phyloP scores from a whole-genome alignment of 768 basidiomycete genomes.

The Suillus plorans region DNA sequence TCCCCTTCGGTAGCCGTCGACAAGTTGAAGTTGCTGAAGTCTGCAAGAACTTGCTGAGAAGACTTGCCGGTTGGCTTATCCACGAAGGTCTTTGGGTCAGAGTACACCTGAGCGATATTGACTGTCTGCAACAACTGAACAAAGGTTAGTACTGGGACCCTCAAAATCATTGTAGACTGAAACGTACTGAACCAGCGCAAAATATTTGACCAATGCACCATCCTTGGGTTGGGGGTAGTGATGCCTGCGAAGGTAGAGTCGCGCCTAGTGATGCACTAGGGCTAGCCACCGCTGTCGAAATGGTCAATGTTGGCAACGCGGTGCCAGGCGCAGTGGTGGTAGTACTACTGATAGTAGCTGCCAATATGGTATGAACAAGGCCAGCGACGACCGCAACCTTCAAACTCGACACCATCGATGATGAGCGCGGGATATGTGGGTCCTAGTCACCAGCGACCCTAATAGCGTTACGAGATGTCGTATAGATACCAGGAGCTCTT shows the following conservation, averaged over 20 bases:
- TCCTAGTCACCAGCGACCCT: not conserved
- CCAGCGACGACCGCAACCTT: slow-evolving; percentile 15
- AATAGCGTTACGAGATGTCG: not conserved
- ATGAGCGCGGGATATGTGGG: not conserved
- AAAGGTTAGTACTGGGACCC: not conserved
- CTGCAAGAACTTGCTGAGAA: slow-evolving; percentile 63
- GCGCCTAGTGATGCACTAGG: slow-evolving; percentile 54
- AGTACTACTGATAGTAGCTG: slow-evolving; percentile 15
- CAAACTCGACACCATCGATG: slow-evolving; percentile 33
- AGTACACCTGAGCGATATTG: slow-evolving; percentile 70
- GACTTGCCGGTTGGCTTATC: slow-evolving; percentile 82
- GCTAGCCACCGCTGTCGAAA: slow-evolving; percentile 64
- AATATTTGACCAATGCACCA: slow-evolving; percentile 83
- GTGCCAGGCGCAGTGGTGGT: slow-evolving; percentile 13
- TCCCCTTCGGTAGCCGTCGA: slow-evolving; percentile 56
- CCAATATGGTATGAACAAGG: slow-evolving; percentile 15
- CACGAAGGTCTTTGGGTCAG: slow-evolving; percentile 86
- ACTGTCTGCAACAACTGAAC: slow-evolving; percentile 82
- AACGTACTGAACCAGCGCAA: slow-evolving; percentile 70
- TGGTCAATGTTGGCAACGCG: slow-evolving; percentile 36
- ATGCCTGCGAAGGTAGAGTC: slow-evolving; percentile 62
- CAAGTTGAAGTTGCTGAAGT: slow-evolving; percentile 49
- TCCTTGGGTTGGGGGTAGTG: slow-evolving; percentile 64
- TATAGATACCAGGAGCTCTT: not conserved
- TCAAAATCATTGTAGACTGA: not conserved